phyloP scores from a whole-genome alignment of 331 rosid species.

The Dryas integrifolia region DNA sequence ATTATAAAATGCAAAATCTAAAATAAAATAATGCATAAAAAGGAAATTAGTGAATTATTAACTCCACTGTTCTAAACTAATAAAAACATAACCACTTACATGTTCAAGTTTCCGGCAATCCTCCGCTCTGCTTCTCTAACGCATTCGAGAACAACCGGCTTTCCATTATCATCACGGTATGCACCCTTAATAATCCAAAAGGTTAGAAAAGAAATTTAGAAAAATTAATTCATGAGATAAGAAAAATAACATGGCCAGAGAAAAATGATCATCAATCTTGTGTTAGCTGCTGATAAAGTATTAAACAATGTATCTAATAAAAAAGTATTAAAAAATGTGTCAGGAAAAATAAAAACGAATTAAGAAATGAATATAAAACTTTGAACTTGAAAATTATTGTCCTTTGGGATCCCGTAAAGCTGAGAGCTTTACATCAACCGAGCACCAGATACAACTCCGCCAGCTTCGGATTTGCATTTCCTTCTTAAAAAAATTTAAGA shows the following conservation, averaged over 20 bases:
- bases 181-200: constrained; percentile 57
- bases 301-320: not conserved
- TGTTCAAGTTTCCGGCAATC: constrained; percentile 68
- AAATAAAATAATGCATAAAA: not conserved
- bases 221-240: not conserved
- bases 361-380: not conserved
- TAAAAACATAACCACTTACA: constrained; percentile 45
- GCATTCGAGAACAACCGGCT: constrained; percentile 83
- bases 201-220: not conserved
- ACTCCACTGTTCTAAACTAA: not conserved
- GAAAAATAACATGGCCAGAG: not conserved
- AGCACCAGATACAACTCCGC: not conserved
- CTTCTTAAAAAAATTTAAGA: not conserved
- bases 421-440: not conserved
- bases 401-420: constrained; percentile 1
- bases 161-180: constrained; percentile 88
- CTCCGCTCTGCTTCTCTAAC: constrained; percentile 92
- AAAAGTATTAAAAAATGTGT: not conserved
- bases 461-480: not conserved
- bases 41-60: not conserved
- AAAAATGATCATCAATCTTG: not conserved
- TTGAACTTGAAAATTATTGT: not conserved
- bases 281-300: not conserved
- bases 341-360: not conserved
- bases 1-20: not conserved